Percentiles rank a stretch among this genome's conserved stretches.
phyloP scores from a whole-genome alignment of 2,329 filamentous ascomycete species.

The Ilyonectria robusta region DNA sequence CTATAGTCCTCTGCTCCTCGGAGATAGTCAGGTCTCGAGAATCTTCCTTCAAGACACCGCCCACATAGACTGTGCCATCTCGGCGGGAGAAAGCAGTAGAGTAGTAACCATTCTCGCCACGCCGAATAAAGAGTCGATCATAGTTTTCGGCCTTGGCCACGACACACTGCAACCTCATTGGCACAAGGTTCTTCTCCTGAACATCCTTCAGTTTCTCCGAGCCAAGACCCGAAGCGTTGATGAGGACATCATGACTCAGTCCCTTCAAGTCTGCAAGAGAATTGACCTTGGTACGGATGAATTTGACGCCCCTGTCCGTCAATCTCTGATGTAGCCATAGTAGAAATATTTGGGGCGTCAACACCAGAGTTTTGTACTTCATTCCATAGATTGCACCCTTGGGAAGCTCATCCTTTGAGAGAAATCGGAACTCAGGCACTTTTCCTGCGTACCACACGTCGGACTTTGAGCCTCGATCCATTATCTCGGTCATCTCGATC shows the following conservation, averaged over 20 bases:
- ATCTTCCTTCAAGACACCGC: constrained; percentile 6
- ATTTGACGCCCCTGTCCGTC: constrained; percentile 1
- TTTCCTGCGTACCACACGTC: constrained; percentile 30
- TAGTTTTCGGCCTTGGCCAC: constrained; percentile 2
- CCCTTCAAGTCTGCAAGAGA: constrained; percentile 24
- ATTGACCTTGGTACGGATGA: constrained; percentile 13
- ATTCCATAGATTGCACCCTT: constrained; percentile 15
- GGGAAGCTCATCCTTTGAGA: neutral
- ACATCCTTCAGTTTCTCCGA: constrained; percentile 31
- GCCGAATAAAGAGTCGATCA: constrained; percentile 15
- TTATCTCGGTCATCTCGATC: constrained; percentile 32
- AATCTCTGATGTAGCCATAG: constrained; percentile 28
- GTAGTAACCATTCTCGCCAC: constrained; percentile 14
- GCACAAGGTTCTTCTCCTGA: constrained; percentile 24
- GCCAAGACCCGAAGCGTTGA: constrained; percentile 36
- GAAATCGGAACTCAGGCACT: constrained; percentile 14
- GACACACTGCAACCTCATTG: constrained; percentile 10
- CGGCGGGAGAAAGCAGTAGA: constrained; percentile 19
- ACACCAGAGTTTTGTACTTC: constrained; percentile 32
- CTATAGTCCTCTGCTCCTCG: neutral
- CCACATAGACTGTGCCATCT: constrained; percentile 18
- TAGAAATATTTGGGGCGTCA: constrained; percentile 32
- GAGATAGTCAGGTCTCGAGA: neutral
- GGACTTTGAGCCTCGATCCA: constrained; percentile 18
- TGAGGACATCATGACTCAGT: constrained; percentile 9